Conservation (phyloP, 768 basidiomycete species). For the Hortiboletus flavorubellus region DNA sequence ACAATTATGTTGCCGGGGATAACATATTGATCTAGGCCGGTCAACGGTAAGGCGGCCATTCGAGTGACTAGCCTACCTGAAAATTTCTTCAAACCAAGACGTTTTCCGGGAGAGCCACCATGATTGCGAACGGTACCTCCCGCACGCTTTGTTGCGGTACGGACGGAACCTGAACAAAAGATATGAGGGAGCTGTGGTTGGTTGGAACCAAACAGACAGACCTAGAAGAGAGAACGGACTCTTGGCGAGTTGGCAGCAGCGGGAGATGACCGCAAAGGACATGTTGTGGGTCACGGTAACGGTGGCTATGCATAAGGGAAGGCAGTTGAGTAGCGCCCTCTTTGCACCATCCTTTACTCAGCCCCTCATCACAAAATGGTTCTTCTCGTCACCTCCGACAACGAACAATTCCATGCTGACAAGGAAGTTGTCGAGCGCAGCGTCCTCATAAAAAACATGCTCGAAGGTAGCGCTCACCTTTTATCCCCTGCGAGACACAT, state of each 20-base stretch:
- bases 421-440: constrained; percentile 93
- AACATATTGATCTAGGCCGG: constrained; percentile 74
- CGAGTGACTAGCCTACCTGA: constrained; percentile 57
- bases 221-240: constrained; percentile 52
- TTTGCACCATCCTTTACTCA: not conserved
- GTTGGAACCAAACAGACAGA: constrained; percentile 2
- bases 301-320: constrained; percentile 7
- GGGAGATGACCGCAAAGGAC: constrained; percentile 38
- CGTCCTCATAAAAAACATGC: constrained; percentile 99
- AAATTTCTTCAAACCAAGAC: constrained; percentile 94
- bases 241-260: constrained; percentile 34
- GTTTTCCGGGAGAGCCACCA: constrained; percentile 88
- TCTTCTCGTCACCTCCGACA: constrained; percentile 90
- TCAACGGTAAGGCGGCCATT: constrained; percentile 6
- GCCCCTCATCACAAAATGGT: constrained; percentile 52
- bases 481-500: not conserved
- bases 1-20: constrained; percentile 96
- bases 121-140: constrained; percentile 94
- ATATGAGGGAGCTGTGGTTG: not conserved
- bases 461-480: constrained; percentile 65
- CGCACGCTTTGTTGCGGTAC: constrained; percentile 95
- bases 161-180: constrained; percentile 53
- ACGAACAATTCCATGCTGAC: constrained; percentile 90
- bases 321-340: not conserved
- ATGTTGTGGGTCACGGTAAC: constrained; percentile 15